Conservation (phyloP, 257 asterid species). For the Haberlea rhodopensis region DNA sequence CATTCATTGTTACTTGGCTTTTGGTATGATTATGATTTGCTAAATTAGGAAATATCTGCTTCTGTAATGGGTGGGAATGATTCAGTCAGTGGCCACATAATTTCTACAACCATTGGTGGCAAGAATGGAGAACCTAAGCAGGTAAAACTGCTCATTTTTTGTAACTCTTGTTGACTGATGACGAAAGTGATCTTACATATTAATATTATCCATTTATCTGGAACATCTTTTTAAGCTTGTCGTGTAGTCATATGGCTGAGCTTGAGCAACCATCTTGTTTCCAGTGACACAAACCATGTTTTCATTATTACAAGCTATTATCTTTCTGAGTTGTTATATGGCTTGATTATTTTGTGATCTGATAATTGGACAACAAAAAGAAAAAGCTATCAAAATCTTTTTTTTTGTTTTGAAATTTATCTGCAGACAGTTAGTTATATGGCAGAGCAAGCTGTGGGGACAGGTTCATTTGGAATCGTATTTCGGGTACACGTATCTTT, state of each 20-base stretch:
- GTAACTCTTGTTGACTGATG: conserved; percentile 2
- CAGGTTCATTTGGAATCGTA: conserved; percentile 56
- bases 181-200: neutral
- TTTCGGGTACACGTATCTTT: conserved; percentile 28
- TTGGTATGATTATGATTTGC: conserved; percentile 25
- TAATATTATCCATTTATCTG: neutral
- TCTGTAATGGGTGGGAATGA: conserved; percentile 66
- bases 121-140: conserved; percentile 96
- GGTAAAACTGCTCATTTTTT: conserved; percentile 37
- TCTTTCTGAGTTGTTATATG: neutral
- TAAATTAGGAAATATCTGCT: conserved; percentile 68
- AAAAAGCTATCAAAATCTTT: neutral
- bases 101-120: conserved; percentile 89
- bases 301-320: neutral
- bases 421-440: conserved; percentile 57
- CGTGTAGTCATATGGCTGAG: neutral
- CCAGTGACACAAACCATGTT: too few relatives aligned
- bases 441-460: conserved; percentile 63
- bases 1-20: conserved; percentile 15
- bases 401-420: neutral
- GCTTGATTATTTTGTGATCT: neutral
- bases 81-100: conserved; percentile 84
- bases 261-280: too few relatives aligned
- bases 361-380: neutral
- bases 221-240: neutral